Evolutionary conservation across 129 eudicot species (phyloP).

Genomic region (Solidago caesia): DNA sequence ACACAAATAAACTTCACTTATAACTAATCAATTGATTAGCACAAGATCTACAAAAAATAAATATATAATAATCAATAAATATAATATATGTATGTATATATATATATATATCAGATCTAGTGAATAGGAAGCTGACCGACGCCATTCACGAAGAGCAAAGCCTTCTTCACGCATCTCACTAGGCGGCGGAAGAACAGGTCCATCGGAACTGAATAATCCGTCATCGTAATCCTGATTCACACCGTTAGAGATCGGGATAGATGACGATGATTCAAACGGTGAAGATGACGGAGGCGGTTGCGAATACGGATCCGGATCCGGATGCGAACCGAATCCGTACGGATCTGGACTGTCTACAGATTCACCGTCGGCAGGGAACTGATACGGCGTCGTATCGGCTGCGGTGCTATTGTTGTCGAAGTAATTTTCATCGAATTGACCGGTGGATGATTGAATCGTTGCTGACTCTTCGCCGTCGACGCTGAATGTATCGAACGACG

Average conservation of each 20-base stretch:
- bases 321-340: constrained; percentile 44
- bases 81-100: neutral
- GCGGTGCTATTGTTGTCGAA: constrained; percentile 39
- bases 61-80: neutral
- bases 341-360: constrained; percentile 66
- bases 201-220: constrained; percentile 74
- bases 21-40: neutral
- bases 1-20: neutral
- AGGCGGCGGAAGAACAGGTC: constrained; percentile 91
- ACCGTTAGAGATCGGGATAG: constrained; percentile 72
- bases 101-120: constrained; percentile 7
- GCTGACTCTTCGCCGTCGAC: constrained; percentile 62
- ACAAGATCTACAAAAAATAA: constrained; percentile 17
- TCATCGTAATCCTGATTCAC: constrained; percentile 55
- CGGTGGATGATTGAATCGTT: constrained; percentile 31
- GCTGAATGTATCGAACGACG: constrained; percentile 71
- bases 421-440: constrained; percentile 56
- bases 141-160: constrained; percentile 92
- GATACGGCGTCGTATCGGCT: constrained; percentile 42
- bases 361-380: constrained; percentile 34
- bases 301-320: constrained; percentile 34
- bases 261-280: constrained; percentile 43
- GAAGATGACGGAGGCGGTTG: constrained; percentile 33
- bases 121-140: constrained; percentile 50
- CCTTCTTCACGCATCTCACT: constrained; percentile 84